phyloP scores from a whole-genome alignment of 1,139 yeast species.

The Lodderomyces margitis region DNA sequence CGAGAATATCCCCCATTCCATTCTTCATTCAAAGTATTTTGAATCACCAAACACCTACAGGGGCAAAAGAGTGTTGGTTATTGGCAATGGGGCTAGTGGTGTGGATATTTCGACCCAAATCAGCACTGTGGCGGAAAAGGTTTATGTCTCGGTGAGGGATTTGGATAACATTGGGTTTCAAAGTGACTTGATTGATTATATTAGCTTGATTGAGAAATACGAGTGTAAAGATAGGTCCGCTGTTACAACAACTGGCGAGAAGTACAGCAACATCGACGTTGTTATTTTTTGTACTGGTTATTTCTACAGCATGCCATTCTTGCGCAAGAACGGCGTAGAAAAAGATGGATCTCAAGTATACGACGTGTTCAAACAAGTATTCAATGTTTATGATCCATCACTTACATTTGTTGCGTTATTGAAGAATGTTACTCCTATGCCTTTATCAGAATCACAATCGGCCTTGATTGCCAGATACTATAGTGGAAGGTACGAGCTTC shows the following conservation, averaged over 20 bases:
- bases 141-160: constrained; percentile 34
- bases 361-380: constrained; percentile 41
- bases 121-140: constrained; percentile 36
- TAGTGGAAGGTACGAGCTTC: constrained; percentile 39
- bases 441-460: constrained; percentile 47
- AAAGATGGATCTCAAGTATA: constrained; percentile 33
- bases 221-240: constrained; percentile 26
- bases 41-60: constrained; percentile 29
- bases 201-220: constrained; percentile 32
- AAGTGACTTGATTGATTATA: constrained; percentile 17
- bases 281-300: constrained; percentile 52
- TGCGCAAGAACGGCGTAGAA: constrained; percentile 24
- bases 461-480: constrained; percentile 42
- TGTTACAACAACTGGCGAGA: constrained; percentile 26
- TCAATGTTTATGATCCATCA: constrained; percentile 45
- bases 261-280: constrained; percentile 30
- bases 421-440: constrained; percentile 46
- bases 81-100: constrained; percentile 50
- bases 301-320: constrained; percentile 42
- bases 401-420: constrained; percentile 38
- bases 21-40: constrained; percentile 46
- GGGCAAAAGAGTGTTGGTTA: constrained; percentile 42
- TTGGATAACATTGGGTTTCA: constrained; percentile 16
- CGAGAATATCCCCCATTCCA: constrained; percentile 23
- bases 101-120: constrained; percentile 47